These are phyloP conservation scores for Rubia occidens DNA, from an alignment of 305 asterid genomes.

Conservation along the genomic window DNA sequence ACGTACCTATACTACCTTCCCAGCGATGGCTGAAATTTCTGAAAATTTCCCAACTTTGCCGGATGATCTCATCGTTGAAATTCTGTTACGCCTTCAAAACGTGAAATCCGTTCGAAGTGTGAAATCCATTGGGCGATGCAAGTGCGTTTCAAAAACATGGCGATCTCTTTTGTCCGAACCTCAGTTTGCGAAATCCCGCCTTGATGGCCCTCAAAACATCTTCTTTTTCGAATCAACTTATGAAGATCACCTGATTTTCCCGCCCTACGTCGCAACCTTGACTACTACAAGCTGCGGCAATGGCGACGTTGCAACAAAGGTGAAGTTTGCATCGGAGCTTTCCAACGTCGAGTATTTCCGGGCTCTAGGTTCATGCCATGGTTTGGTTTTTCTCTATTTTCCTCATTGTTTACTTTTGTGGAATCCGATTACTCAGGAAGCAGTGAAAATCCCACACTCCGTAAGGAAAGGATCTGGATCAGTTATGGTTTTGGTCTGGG, in stretches of 20 bases:
- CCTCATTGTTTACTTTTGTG: background rate
- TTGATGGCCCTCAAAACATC: background rate
- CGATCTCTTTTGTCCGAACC: background rate
- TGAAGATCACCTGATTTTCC: too few relatives aligned
- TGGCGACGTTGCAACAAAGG: background rate
- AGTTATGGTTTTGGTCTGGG: background rate
- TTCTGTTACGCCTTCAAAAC: background rate
- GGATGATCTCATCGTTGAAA: background rate
- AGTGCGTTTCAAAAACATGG: background rate
- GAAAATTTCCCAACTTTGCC: background rate
- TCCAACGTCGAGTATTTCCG: background rate
- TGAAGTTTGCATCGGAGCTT: background rate
- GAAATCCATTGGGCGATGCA: background rate
- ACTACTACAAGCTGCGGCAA: too few relatives aligned
- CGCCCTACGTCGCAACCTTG: too few relatives aligned
- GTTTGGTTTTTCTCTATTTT: background rate
- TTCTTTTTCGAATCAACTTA: too few relatives aligned
- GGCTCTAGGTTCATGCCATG: background rate
- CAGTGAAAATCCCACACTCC: background rate
- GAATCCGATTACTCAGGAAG: background rate
- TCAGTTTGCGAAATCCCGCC: too few relatives aligned
- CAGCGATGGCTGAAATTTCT: background rate
- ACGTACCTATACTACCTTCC: too few relatives aligned
- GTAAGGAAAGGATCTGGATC: background rate
- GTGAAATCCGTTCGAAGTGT: too few relatives aligned